Evolutionary conservation across 2,329 filamentous ascomycete species (phyloP).

Genomic region (Allantophomopsis lycopodina): DNA sequence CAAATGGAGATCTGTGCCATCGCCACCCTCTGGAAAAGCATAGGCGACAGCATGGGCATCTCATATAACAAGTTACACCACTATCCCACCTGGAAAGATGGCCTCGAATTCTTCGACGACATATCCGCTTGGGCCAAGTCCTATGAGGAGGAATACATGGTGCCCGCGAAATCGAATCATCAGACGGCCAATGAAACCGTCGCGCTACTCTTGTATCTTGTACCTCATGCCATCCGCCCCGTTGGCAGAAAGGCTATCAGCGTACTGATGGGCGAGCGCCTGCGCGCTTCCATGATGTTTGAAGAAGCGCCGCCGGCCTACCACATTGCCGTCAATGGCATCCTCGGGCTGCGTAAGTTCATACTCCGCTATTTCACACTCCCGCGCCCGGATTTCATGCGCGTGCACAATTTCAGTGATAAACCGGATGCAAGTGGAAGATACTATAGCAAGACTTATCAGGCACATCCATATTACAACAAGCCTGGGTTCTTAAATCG

Average conservation of each 20-base stretch:
- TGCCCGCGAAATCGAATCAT: slow-evolving; percentile 32
- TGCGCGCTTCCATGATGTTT: slow-evolving; percentile 53
- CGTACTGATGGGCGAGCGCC: slow-evolving; percentile 47
- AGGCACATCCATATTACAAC: slow-evolving; percentile 53
- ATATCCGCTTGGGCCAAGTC: slow-evolving; percentile 30
- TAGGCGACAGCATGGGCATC: slow-evolving; percentile 60
- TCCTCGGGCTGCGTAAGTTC: slow-evolving; percentile 38
- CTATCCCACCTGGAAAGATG: slow-evolving; percentile 28
- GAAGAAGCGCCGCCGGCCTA: slow-evolving; percentile 26
- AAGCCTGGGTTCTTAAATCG: slow-evolving; percentile 44
- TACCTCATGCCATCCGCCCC: slow-evolving; percentile 30
- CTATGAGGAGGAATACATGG: slow-evolving; percentile 48
- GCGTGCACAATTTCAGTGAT: slow-evolving; percentile 25
- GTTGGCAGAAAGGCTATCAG: slow-evolving; percentile 35
- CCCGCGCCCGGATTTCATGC: slow-evolving; percentile 32
- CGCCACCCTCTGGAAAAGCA: slow-evolving; percentile 55
- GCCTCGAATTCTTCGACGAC: slow-evolving; percentile 36
- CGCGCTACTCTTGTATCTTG: slow-evolving; percentile 41
- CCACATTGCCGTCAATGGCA: slow-evolving; percentile 25
- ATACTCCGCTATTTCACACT: slow-evolving; percentile 41
- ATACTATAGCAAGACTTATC: slow-evolving; percentile 34
- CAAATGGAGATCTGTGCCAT: slow-evolving; percentile 56
- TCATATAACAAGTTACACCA: slow-evolving; percentile 20
- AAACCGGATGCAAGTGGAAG: slow-evolving; percentile 37
- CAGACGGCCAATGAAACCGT: slow-evolving; percentile 44